A percentile compares a stretch with the other conserved stretches of the same genome.
Conservation (phyloP, 2,329 filamentous ascomycete species). For the Aspergillus oerlinghausenensis region DNA sequence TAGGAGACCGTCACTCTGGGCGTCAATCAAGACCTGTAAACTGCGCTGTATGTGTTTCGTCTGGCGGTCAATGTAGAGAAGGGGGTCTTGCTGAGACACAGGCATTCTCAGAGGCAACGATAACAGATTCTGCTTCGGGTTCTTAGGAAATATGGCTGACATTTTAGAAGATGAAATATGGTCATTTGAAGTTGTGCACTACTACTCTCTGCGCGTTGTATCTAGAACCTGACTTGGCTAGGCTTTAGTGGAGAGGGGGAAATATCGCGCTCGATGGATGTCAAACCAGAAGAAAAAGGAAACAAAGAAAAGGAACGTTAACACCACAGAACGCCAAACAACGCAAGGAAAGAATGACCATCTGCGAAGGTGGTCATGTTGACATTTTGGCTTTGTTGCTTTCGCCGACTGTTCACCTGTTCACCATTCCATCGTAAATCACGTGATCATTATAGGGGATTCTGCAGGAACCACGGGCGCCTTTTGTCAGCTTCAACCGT, state of each 20-base stretch:
- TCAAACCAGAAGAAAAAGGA: not conserved
- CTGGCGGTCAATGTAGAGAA: conserved; percentile 49
- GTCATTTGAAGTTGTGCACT: not conserved
- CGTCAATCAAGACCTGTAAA: conserved; percentile 57
- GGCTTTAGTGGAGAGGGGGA: not conserved
- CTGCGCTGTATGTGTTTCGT: conserved; percentile 53
- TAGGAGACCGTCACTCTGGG: conserved; percentile 55
- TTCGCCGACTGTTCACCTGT: not conserved
- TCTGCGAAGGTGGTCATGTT: not conserved
- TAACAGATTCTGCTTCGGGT: conserved; percentile 19
- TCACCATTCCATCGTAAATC: conserved; percentile 11
- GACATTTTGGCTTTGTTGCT: not conserved
- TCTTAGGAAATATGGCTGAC: conserved; percentile 27
- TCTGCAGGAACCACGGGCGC: conserved; percentile 23
- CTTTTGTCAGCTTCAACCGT: conserved; percentile 27
- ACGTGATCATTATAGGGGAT: conserved; percentile 22
- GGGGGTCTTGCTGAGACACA: conserved; percentile 35
- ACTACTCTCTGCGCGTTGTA: not conserved
- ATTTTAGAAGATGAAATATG: conserved; percentile 16
- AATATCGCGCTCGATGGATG: not conserved
- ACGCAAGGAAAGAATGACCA: not conserved
- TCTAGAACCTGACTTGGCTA: not conserved
- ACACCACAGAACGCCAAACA: not conserved
- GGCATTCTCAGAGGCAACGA: conserved; percentile 29
- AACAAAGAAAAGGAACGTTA: not conserved